Evolutionary conservation across 441 rosid species (phyloP).

Genomic region (Theobroma grandiflorum): DNA sequence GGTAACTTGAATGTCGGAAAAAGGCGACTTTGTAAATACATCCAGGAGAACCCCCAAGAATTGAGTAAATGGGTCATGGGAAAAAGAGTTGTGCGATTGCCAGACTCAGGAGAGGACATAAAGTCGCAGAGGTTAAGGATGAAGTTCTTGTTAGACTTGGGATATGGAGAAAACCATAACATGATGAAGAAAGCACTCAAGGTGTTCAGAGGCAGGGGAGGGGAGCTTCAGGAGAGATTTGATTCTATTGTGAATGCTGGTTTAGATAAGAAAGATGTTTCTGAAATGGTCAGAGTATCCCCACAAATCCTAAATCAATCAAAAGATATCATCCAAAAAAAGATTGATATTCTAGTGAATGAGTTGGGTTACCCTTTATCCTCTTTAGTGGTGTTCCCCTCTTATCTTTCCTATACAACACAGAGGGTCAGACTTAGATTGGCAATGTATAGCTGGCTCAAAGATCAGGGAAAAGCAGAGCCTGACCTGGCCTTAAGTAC

Average conservation of each 20-base stretch:
- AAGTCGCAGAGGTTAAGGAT: constrained; percentile 55
- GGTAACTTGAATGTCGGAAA: constrained; percentile 63
- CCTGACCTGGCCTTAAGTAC: constrained; percentile 53
- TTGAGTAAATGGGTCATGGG: constrained; percentile 67
- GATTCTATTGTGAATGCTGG: constrained; percentile 65
- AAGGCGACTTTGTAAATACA: constrained; percentile 56
- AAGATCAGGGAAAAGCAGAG: constrained; percentile 42
- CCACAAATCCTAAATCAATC: constrained; percentile 67
- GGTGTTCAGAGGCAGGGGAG: constrained; percentile 65
- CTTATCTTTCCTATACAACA: constrained; percentile 55
- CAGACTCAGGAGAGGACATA: constrained; percentile 39
- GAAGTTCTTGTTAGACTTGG: constrained; percentile 62
- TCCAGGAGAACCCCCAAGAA: constrained; percentile 71
- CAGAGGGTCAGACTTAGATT: constrained; percentile 62
- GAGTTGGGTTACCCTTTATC: constrained; percentile 63
- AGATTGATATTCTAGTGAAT: constrained; percentile 60
- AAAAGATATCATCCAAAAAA: constrained; percentile 54
- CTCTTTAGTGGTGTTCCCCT: constrained; percentile 55
- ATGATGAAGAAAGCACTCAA: constrained; percentile 53
- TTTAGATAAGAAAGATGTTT: constrained; percentile 56
- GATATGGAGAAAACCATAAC: constrained; percentile 53
- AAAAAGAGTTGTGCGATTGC: constrained; percentile 44
- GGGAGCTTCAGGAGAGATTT: constrained; percentile 73
- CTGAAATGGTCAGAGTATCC: constrained; percentile 54
- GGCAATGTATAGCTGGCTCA: constrained; percentile 76